phyloP scores from a whole-genome alignment of 2,329 filamentous ascomycete genomes.

The Fusarium hainanense region DNA sequence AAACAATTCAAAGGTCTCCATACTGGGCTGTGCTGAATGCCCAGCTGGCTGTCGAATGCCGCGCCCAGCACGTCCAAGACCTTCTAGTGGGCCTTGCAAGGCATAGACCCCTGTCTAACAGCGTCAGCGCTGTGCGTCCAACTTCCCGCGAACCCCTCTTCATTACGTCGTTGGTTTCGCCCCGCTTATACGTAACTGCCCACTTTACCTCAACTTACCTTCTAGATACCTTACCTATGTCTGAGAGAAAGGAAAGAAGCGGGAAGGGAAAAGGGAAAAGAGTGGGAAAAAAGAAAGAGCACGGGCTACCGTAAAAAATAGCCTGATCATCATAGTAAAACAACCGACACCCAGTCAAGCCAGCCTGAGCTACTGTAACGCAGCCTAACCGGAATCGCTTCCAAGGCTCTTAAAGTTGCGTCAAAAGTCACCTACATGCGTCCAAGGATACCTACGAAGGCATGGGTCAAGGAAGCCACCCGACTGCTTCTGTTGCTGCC shows the following conservation, averaged over 20 bases:
- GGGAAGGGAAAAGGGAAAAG: background rate
- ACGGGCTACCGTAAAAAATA: background rate
- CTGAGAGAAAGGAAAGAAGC: background rate
- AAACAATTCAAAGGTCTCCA: background rate
- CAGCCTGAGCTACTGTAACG: background rate
- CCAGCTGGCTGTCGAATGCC: constrained; percentile 27
- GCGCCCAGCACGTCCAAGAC: constrained; percentile 20
- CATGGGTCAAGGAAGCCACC: constrained; percentile 15
- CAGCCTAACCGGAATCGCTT: background rate
- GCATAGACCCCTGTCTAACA: constrained; percentile 33
- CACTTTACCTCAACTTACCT: background rate
- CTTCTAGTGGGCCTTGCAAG: constrained; percentile 23
- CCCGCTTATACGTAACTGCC: constrained; percentile 16
- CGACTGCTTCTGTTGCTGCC: constrained; percentile 33
- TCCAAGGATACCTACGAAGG: background rate
- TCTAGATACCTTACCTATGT: background rate
- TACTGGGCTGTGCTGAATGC: constrained; percentile 24
- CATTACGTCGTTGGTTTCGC: constrained; percentile 44
- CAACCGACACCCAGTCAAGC: background rate
- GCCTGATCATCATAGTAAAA: constrained; percentile 5
- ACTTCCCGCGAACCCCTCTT: constrained; percentile 35
- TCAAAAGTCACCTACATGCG: background rate
- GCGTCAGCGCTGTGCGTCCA: constrained; percentile 39
- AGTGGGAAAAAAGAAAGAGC: background rate
- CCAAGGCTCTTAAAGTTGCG: background rate